A percentile compares a stretch with the other conserved stretches of the same genome.
Evolutionary conservation across 441 rosid species (phyloP).

Genomic region (Isatis lusitanica): DNA sequence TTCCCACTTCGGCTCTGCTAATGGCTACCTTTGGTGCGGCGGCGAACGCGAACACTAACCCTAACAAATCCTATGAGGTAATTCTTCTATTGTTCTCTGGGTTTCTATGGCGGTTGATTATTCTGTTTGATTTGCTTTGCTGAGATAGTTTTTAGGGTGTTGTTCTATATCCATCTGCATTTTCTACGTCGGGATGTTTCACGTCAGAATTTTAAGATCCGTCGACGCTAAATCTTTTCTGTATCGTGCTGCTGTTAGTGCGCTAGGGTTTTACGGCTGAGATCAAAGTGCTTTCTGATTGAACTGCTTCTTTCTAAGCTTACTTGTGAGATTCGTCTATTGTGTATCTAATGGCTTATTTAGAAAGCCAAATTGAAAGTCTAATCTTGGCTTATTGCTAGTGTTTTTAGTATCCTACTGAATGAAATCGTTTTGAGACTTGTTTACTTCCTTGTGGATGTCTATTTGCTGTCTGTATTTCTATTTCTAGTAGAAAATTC

Average conservation of each 20-base stretch:
- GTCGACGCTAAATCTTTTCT: neutral
- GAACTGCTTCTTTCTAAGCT: neutral
- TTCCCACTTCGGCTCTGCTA: conserved; percentile 3
- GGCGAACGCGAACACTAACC: conserved; percentile 52
- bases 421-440: neutral
- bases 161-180: neutral
- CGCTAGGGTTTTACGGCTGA: conserved; percentile 17
- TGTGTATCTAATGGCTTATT: neutral
- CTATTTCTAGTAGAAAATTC: neutral
- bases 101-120: neutral
- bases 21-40: conserved; percentile 77
- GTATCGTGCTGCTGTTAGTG: neutral
- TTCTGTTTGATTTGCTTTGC: neutral
- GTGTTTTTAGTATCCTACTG: neutral
- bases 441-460: neutral
- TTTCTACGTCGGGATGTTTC: neutral
- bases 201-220: neutral
- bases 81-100: neutral
- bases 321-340: neutral
- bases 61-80: conserved; percentile 91
- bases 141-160: neutral
- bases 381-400: neutral
- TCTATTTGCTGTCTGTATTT: neutral
- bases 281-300: neutral
- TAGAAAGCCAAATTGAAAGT: neutral